These are phyloP conservation scores for Boeremia exigua DNA, from an alignment of 2,329 filamentous ascomycete genomes.

Conservation along the genomic window DNA sequence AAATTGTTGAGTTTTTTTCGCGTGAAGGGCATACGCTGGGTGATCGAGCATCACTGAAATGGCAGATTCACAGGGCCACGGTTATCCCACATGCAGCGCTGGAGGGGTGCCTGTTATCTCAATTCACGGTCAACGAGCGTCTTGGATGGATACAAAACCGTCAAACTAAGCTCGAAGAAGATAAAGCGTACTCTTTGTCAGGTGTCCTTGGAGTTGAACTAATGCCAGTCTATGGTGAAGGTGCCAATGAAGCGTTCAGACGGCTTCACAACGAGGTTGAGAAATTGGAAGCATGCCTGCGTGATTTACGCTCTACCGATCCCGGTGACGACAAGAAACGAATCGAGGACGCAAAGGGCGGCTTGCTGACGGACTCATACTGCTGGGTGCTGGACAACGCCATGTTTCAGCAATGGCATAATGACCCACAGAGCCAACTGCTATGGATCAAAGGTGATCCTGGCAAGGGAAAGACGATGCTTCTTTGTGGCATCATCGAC, in stretches of 20 bases:
- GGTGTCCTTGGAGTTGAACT: background rate
- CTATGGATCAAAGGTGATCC: no score
- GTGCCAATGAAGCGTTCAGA: background rate
- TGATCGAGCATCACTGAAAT: background rate
- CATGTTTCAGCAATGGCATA: slow-evolving; percentile 30
- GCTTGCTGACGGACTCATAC: slow-evolving; percentile 12
- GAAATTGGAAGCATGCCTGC: background rate
- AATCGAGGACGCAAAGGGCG: slow-evolving; percentile 13
- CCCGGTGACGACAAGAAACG: slow-evolving; percentile 14
- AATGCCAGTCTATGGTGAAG: background rate
- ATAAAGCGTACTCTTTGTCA: background rate
- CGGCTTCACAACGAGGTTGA: background rate
- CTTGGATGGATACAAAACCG: background rate
- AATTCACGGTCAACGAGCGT: background rate
- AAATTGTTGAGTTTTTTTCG: background rate
- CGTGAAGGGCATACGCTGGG: background rate
- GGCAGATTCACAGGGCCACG: background rate
- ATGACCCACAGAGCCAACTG: slow-evolving; percentile 23
- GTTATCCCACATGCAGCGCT: background rate
- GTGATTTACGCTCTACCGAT: slow-evolving; percentile 12
- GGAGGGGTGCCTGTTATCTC: background rate
- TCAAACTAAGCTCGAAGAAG: slow-evolving; percentile 1
- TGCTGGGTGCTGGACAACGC: slow-evolving; percentile 32
- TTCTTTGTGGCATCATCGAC: no score
- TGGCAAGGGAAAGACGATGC: no score